These are phyloP conservation scores for Pichia phayaonensis DNA, from an alignment of 805 yeast genomes.

Conservation along the genomic window DNA sequence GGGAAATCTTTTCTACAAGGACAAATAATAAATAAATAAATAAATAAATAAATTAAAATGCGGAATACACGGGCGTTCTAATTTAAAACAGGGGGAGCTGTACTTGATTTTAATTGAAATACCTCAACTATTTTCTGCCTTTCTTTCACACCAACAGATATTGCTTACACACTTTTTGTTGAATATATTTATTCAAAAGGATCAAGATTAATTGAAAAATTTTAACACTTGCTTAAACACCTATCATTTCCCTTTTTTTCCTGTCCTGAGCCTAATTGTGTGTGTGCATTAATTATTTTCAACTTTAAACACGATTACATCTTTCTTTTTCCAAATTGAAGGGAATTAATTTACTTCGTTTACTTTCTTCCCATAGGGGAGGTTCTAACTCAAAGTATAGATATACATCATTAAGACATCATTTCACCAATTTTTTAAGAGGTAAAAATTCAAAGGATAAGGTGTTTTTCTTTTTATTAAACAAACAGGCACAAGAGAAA, in stretches of 20 bases:
- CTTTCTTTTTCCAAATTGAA: neutral
- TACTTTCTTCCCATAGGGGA: conserved; percentile 7
- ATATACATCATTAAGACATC: neutral
- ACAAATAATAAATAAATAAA: too few species aligned
- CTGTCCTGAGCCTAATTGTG: neutral
- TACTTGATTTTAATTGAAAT: too few species aligned
- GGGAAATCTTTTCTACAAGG: neutral
- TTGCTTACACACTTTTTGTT: too few species aligned
- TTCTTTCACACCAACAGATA: too few species aligned
- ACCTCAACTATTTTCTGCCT: too few species aligned
- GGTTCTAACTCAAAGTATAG: neutral
- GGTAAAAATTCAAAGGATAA: conserved; percentile 18
- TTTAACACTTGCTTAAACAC: too few species aligned
- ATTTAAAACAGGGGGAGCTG: too few species aligned
- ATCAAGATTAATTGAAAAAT: too few species aligned
- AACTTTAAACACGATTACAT: neutral
- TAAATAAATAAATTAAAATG: neutral
- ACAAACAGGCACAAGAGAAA: conserved; percentile 14
- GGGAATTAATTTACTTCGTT: neutral
- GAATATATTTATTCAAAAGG: too few species aligned
- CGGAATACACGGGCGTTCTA: neutral
- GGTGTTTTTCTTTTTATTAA: conserved; percentile 22
- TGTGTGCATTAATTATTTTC: neutral
- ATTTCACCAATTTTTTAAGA: neutral
- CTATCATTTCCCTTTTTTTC: too few species aligned